Percentiles rank a stretch among this genome's conserved stretches.
These are phyloP conservation scores for Cardamine occulta DNA, from an alignment of 345 rosid species.

Conservation along the genomic window DNA sequence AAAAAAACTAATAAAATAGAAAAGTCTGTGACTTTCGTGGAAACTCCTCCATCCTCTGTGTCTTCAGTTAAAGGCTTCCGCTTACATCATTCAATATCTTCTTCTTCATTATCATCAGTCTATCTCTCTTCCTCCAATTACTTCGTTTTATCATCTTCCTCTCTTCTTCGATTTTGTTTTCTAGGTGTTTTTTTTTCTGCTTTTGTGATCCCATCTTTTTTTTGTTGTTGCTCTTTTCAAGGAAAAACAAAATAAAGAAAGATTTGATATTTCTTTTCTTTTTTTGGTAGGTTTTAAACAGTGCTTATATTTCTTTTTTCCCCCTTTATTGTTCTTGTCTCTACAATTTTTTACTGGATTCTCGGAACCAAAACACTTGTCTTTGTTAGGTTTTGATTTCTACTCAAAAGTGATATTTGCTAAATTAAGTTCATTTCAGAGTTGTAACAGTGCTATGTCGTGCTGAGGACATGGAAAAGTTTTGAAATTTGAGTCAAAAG, in stretches of 20 bases:
- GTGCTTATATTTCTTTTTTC: not conserved
- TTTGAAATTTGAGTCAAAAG: conserved; percentile 8
- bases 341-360: conserved; percentile 22
- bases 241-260: conserved; percentile 41
- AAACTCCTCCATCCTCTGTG: conserved; percentile 43
- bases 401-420: not conserved
- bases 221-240: conserved; percentile 24
- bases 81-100: conserved; percentile 39
- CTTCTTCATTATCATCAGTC: conserved; percentile 20
- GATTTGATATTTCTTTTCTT: conserved; percentile 5
- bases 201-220: conserved; percentile 25
- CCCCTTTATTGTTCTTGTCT: not conserved
- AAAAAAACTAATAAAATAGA: not conserved
- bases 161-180: not conserved
- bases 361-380: conserved; percentile 35
- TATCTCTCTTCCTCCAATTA: conserved; percentile 15
- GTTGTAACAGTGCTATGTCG: too few species aligned
- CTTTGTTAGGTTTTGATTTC: conserved; percentile 23
- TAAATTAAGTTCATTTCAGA: not conserved
- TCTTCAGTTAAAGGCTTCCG: conserved; percentile 35
- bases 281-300: conserved; percentile 30
- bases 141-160: conserved; percentile 9
- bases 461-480: not conserved
- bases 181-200: not conserved
- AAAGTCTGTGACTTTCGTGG: conserved; percentile 44